phyloP scores from a whole-genome alignment of 352 stramenopile genomes.

The Pythium aquatile region DNA sequence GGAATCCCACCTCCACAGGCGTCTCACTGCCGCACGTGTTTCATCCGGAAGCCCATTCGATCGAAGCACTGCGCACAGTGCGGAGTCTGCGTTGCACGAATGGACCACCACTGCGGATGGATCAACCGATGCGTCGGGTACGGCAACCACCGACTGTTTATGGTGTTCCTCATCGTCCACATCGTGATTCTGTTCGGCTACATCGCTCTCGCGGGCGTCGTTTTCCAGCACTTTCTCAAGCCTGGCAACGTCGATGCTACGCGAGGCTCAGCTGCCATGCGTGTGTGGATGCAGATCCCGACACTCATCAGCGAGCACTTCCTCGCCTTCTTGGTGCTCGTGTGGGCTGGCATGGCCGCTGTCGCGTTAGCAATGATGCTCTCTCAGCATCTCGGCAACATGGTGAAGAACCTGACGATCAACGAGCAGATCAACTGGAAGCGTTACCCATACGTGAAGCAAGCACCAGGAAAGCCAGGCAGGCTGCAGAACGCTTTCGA shows the following conservation, averaged over 20 bases:
- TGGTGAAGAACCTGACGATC: conserved; percentile 70
- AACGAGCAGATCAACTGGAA: conserved; percentile 87
- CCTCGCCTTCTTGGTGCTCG: conserved; percentile 55
- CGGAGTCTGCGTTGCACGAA: conserved; percentile 74
- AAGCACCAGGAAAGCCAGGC: conserved; percentile 1
- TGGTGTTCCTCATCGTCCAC: conserved; percentile 76
- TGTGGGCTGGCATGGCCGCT: conserved; percentile 52
- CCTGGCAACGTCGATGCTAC: conserved; percentile 25
- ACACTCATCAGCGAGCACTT: conserved; percentile 50
- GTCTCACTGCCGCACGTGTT: conserved; percentile 71
- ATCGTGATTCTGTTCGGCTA: conserved; percentile 47
- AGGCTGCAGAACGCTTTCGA: conserved; percentile 27
- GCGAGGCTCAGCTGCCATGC: conserved; percentile 31
- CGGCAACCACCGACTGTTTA: conserved; percentile 77
- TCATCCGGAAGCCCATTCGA: conserved; percentile 65
- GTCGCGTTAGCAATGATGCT: conserved; percentile 57
- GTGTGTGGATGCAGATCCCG: conserved; percentile 64
- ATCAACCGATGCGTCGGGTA: conserved; percentile 84
- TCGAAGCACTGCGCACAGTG: conserved; percentile 83
- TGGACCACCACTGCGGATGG: conserved; percentile 88
- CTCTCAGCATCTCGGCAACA: conserved; percentile 64
- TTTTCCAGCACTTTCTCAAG: conserved; percentile 34
- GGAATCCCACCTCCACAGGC: conserved; percentile 39
- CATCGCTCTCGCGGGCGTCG: conserved; percentile 38
- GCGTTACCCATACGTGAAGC: conserved; percentile 65